Evolutionary conservation across 495 filamentous ascomycete genomes (phyloP).

Genomic region (Podospora pseudocomata): DNA sequence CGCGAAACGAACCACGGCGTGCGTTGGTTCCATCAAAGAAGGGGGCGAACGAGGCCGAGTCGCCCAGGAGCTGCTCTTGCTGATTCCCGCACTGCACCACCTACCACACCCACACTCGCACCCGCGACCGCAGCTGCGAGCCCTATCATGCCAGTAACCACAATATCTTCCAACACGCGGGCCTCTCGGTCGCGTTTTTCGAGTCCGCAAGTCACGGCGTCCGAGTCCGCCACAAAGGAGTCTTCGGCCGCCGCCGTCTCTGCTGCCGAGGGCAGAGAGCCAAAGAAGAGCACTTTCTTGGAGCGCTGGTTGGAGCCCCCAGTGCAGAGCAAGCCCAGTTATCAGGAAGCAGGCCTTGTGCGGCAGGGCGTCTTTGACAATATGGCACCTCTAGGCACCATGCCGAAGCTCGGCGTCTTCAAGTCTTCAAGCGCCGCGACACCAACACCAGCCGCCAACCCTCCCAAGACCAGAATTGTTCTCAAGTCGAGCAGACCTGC

Average conservation of each 20-base stretch:
- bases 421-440: conserved; percentile 32
- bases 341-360: conserved; percentile 61
- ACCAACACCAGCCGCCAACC: background rate
- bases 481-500: conserved; percentile 33
- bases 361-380: conserved; percentile 62
- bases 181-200: conserved; percentile 51
- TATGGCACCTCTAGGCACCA: conserved; percentile 65
- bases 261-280: conserved; percentile 25
- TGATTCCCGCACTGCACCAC: conserved; percentile 6
- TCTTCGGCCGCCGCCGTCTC: conserved; percentile 5
- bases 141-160: conserved; percentile 29
- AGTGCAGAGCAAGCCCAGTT: conserved; percentile 63
- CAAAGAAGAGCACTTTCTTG: conserved; percentile 38
- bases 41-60: conserved; percentile 25
- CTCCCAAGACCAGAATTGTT: conserved; percentile 38
- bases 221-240: conserved; percentile 27
- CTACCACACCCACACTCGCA: conserved; percentile 2
- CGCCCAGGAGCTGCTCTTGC: conserved; percentile 11
- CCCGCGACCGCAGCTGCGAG: conserved; percentile 7
- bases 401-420: conserved; percentile 51
- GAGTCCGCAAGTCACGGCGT: conserved; percentile 47
- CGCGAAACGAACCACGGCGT: conserved; percentile 20
- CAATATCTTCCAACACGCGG: conserved; percentile 31
- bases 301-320: conserved; percentile 70
- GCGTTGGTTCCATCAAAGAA: conserved; percentile 29